phyloP scores from a whole-genome alignment of 1,284 basidiomycete species.

The Entoloma clypeatum region DNA sequence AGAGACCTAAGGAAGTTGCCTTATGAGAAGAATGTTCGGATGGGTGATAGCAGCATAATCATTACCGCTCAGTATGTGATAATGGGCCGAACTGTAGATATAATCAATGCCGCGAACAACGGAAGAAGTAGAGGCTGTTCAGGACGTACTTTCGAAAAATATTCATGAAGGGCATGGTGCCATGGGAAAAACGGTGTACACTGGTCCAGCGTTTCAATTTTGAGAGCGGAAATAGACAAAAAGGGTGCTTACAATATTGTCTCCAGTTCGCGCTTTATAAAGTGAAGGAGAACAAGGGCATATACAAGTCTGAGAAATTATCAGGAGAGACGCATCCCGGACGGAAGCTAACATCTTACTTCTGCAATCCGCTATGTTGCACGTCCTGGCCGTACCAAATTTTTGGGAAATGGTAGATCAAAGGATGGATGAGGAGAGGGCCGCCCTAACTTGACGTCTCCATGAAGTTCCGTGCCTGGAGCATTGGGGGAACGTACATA shows the following conservation, averaged over 20 bases:
- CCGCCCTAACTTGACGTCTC: constrained; percentile 54
- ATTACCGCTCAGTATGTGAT: constrained; percentile 80
- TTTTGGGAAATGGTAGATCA: constrained; percentile 74
- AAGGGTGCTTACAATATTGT: constrained; percentile 72
- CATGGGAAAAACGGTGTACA: constrained; percentile 92
- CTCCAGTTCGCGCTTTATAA: constrained; percentile 90
- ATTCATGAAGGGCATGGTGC: constrained; percentile 87
- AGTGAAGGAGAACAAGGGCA: constrained; percentile 81
- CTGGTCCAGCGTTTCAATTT: constrained; percentile 34
- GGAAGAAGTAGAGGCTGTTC: neutral
- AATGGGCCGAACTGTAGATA: constrained; percentile 73
- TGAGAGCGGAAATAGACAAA: neutral
- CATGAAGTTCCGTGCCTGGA: neutral
- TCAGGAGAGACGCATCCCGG: neutral
- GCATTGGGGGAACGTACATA: constrained; percentile 66
- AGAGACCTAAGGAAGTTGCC: constrained; percentile 43
- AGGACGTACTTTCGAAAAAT: constrained; percentile 84
- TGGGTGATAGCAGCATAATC: constrained; percentile 7
- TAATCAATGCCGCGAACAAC: constrained; percentile 1
- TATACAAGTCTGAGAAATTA: constrained; percentile 62
- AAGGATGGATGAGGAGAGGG: constrained; percentile 88
- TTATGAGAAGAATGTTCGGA: constrained; percentile 6
- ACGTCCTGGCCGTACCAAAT: constrained; percentile 70
- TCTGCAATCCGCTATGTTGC: constrained; percentile 75
- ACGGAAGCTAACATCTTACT: constrained; percentile 41